Conservation (phyloP, 805 yeast genomes). For the Wickerhamomyces hampshirensis region DNA sequence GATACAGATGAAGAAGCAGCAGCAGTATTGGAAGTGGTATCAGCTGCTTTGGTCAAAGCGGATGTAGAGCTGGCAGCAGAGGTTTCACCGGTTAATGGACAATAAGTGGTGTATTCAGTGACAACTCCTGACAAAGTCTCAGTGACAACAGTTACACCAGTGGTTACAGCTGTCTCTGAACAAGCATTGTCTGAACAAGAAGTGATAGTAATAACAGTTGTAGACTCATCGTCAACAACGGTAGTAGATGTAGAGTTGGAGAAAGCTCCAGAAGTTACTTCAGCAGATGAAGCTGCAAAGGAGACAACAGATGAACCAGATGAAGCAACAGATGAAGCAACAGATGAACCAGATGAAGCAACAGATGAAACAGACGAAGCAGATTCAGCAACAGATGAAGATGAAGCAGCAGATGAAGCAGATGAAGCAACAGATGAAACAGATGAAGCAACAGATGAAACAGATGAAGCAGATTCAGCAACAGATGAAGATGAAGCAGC, state of each 20-base stretch:
- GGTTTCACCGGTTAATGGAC: constrained; percentile 10
- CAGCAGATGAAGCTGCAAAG: background rate
- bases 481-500: background rate
- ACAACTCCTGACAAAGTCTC: constrained; percentile 1
- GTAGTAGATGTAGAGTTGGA: constrained; percentile 14
- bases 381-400: background rate
- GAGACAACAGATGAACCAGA: background rate
- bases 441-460: constrained; percentile 1
- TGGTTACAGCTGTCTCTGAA: constrained; percentile 5
- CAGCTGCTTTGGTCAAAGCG: background rate
- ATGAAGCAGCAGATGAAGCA: background rate
- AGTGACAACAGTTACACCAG: constrained; percentile 17
- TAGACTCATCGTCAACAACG: constrained; percentile 3
- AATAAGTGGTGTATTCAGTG: constrained; percentile 11
- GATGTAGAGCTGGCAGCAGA: background rate
- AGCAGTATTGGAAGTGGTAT: background rate
- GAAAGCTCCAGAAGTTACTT: constrained; percentile 1
- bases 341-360: constrained; percentile 1
- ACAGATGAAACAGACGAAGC: background rate
- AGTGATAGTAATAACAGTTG: constrained; percentile 12
- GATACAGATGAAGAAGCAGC: constrained; percentile 1
- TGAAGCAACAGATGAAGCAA: background rate
- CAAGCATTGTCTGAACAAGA: background rate
- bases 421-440: background rate
- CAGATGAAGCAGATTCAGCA: background rate